A percentile compares a stretch with the other conserved stretches of the same genome.
Conservation (phyloP, 2,329 filamentous ascomycete species). For the Cryoendolithus antarcticus region DNA sequence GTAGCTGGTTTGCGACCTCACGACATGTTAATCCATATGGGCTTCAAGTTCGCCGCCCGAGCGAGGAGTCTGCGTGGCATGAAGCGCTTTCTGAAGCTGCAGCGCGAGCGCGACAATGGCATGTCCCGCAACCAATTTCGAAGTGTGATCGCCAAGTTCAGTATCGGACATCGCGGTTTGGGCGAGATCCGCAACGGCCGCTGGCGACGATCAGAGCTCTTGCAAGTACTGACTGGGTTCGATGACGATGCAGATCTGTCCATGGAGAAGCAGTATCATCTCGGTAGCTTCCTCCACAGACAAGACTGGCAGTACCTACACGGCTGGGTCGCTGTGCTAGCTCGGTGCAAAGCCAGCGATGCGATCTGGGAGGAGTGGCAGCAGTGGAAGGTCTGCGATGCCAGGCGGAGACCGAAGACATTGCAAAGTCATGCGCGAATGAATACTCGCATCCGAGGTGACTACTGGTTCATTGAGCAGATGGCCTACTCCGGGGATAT, state of each 20-base stretch:
- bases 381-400: slow-evolving; percentile 17
- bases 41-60: slow-evolving; percentile 24
- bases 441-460: slow-evolving; percentile 18
- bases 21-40: slow-evolving; percentile 14
- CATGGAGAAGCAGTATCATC: slow-evolving; percentile 19
- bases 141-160: slow-evolving; percentile 25
- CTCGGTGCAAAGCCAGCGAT: slow-evolving; percentile 18
- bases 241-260: slow-evolving; percentile 16
- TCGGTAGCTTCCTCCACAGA: slow-evolving; percentile 20
- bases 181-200: slow-evolving; percentile 27
- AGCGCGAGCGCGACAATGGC: slow-evolving; percentile 8
- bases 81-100: slow-evolving; percentile 19
- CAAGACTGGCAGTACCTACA: slow-evolving; percentile 22
- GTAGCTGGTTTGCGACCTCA: slow-evolving; percentile 13
- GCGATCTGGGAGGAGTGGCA: slow-evolving; percentile 23
- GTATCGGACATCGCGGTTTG: slow-evolving; percentile 22
- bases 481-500: slow-evolving; percentile 19
- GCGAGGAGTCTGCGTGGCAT: slow-evolving; percentile 17
- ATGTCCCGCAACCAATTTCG: slow-evolving; percentile 21
- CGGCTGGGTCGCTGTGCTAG: slow-evolving; percentile 23
- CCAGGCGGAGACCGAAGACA: slow-evolving; percentile 11
- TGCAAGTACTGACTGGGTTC: slow-evolving; percentile 25
- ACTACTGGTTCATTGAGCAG: slow-evolving; percentile 25
- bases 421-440: slow-evolving; percentile 5
- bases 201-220: slow-evolving; percentile 22